Evolutionary conservation across 1,284 basidiomycete species (phyloP).

Genomic region (Leccinum solheimii): DNA sequence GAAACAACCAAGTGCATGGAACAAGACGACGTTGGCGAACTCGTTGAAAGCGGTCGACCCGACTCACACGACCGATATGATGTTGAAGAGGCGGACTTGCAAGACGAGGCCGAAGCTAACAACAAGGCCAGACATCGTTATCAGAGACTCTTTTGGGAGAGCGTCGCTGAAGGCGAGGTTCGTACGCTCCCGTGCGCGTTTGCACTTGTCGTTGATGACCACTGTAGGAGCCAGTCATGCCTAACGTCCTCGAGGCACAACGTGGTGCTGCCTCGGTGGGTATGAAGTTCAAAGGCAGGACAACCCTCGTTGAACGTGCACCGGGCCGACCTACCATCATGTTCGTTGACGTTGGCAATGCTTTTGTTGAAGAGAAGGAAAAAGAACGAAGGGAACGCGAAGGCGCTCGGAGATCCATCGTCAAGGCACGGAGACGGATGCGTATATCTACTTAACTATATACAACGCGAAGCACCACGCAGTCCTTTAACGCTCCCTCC

Average conservation of each 20-base stretch:
- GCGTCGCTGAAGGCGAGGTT: slow-evolving; percentile 63
- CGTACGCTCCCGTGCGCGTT: slow-evolving; percentile 24
- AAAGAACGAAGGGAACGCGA: slow-evolving; percentile 49
- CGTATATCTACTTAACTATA: slow-evolving; percentile 6
- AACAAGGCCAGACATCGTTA: slow-evolving; percentile 62
- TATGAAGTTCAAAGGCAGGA: slow-evolving; percentile 37
- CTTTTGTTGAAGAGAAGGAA: slow-evolving; percentile 61
- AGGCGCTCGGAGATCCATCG: slow-evolving; percentile 44
- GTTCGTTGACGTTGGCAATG: slow-evolving; percentile 69
- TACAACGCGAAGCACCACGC: background rate
- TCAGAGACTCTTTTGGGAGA: slow-evolving; percentile 73
- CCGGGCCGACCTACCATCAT: slow-evolving; percentile 52
- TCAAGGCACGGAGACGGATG: slow-evolving; percentile 35
- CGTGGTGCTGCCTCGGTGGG: slow-evolving; percentile 41
- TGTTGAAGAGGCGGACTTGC: slow-evolving; percentile 56
- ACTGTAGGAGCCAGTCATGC: slow-evolving; percentile 54
- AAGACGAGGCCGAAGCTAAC: slow-evolving; percentile 57
- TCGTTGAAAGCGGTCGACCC: slow-evolving; percentile 17
- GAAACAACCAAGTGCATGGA: slow-evolving; percentile 10
- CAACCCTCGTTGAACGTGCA: slow-evolving; percentile 37
- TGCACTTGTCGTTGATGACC: slow-evolving; percentile 2
- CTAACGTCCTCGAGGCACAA: slow-evolving; percentile 47
- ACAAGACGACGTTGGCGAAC: slow-evolving; percentile 5
- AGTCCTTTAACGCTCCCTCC: no score
- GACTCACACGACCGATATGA: slow-evolving; percentile 41